Percentiles rank a stretch among this genome's conserved stretches.
phyloP scores from a whole-genome alignment of 2,329 filamentous ascomycete genomes.

The Magnaporthiopsis rhizophila region DNA sequence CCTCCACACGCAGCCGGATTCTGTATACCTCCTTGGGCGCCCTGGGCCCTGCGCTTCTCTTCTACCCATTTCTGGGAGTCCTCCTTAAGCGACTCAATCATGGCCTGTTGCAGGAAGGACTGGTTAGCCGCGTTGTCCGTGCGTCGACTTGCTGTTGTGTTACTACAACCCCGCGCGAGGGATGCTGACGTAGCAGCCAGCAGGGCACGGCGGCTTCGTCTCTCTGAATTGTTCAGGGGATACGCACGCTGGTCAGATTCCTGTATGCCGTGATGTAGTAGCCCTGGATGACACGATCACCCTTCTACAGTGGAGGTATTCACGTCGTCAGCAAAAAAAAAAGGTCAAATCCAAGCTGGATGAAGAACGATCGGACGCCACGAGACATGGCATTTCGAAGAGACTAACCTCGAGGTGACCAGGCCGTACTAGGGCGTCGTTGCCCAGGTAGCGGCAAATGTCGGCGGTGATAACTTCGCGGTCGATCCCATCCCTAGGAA shows the following conservation, averaged over 20 bases:
- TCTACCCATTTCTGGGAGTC: slow-evolving; percentile 55
- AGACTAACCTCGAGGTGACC: slow-evolving; percentile 33
- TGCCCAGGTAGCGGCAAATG: slow-evolving; percentile 76
- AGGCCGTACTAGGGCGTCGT: slow-evolving; percentile 71
- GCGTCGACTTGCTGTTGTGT: no score
- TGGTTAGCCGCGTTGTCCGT: not conserved
- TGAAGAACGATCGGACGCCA: not conserved
- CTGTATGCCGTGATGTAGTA: slow-evolving; percentile 75
- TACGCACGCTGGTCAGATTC: slow-evolving; percentile 66
- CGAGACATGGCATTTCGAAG: not conserved
- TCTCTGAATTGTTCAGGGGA: not conserved
- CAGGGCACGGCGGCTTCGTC: no score
- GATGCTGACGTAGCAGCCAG: no score
- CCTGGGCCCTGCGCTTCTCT: slow-evolving; percentile 49
- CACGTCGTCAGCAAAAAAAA: slow-evolving; percentile 5
- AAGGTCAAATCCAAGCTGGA: slow-evolving; percentile 52
- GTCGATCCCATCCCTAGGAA: slow-evolving; percentile 72
- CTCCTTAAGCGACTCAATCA: slow-evolving; percentile 56
- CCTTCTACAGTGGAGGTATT: slow-evolving; percentile 12
- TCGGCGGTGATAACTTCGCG: slow-evolving; percentile 78
- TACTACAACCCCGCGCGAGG: no score
- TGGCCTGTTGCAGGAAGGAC: slow-evolving; percentile 34
- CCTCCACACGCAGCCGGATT: slow-evolving; percentile 16
- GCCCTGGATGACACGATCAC: slow-evolving; percentile 55
- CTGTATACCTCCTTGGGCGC: slow-evolving; percentile 46